Base-by-base conservation (phyloP, 2,329 filamentous ascomycete genomes). In the Fusarium mangiferae region DNA sequence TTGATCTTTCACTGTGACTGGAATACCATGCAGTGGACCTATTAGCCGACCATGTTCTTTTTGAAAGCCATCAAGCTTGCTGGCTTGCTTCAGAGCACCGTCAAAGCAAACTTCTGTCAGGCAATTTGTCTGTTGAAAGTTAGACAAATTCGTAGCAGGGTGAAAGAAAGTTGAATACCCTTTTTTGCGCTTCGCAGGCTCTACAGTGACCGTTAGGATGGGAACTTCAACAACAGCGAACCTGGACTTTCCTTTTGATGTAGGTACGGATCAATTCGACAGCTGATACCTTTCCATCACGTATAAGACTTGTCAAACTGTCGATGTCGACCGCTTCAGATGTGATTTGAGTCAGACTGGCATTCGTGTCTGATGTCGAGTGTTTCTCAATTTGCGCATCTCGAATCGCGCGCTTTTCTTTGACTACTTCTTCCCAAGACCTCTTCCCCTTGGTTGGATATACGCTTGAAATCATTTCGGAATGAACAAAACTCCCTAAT, bases 361-460 rank as follows among this genome's bases (percentile, higher is more conserved):
- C 3, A 17, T 9, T 24, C 11, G 4, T 33, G 5, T 12, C 22
- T 52, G 9, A 13, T 15, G 22, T 3, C 24, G 10, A 39, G 28
- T 60, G 13, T 22, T 26, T 51, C 9, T 52, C 26, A 26, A 60
- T 26, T 26, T 39, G 35, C 1, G 57, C 22, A 6, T 52, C 35
- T 60, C 35, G 26, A 13, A 33, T 26, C 6, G 15, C 44, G 7
- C 57, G 8, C 13, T 60, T 60, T 4, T n/a, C 14, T 20, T 13
- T 12, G 9, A 38, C 57, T 4, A 60, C 7, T 7, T 39, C 26
- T 15, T 6, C 13, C 57, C 57, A 60, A 1, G 44, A 17, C 4
- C 5, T 24, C 11, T 33, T 6, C 12, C 24, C 0, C 2, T 8
- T 7, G 5, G 22, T 4, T 5, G 14, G 3, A 33, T 8, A 10